Base-by-base conservation (phyloP, 306 rosid species). In the Carpinus fangiana region DNA sequence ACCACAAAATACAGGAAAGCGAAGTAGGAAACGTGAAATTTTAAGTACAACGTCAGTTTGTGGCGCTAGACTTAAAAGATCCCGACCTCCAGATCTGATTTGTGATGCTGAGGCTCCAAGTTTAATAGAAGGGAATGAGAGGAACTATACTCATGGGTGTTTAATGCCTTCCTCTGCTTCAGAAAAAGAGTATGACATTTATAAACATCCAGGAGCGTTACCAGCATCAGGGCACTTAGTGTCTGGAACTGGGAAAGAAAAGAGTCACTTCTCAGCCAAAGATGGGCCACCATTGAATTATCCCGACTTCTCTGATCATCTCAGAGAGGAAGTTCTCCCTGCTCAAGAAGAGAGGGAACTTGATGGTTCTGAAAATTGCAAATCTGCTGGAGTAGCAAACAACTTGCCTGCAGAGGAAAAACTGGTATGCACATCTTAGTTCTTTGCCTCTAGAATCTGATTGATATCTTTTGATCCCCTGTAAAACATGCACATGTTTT, bases 1-100 rank as follows among this genome's bases (percentile, higher is more conserved):
- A 78, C 60, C 89, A 53, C 75, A 28, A 52, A 75, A 69, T 64
- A 85, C 84, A 7, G 75, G 94, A 73, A 94, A 94, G 90, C 80
- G 96, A 87, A 88, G 92, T 82, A 88, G 78, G 78, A 72, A 84
- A 79, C 62, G 53, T 51, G 87, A 73, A 84, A 73, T 57, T 56
- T 78, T 72, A 70, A 86, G 31, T 64, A 60, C 60, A 23, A 81
- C 84, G 82, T 67, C 81, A 80, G 72, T 59, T 28, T 53, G 54
- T 56, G 74, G 10, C 75, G 82, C 82, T 65, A 61, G 76, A 54
- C 73, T 51, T 7, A 89, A 87, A 81, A 83, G 76, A 82, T 50
- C 82, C 34, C 87, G 79, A 55, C 72, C 84, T 87, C 82, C 46
- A 41, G 89, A 87, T 77, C 81, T 53, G 20, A 51, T 53, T 67